These are phyloP conservation scores for Hevea brasiliensis DNA, from an alignment of 345 rosid species.

Conservation along the genomic window DNA sequence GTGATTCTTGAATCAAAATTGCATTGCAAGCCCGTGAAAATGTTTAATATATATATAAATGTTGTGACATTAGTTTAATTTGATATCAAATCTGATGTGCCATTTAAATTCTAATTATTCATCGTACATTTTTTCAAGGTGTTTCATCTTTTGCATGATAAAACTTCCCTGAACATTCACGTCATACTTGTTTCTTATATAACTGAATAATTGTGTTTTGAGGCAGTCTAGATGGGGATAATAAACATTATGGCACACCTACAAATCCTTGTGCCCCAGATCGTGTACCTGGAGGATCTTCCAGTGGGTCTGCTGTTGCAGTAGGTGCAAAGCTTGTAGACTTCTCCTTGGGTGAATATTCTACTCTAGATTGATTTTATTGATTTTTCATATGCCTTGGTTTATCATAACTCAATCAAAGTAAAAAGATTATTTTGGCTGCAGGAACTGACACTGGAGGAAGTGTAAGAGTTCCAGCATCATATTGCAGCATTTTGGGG, in stretches of 20 bases:
- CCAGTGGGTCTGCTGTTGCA: constrained; percentile 97
- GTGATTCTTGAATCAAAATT: too few species aligned
- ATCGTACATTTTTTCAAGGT: background rate
- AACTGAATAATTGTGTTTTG: background rate
- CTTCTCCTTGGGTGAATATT: constrained; percentile 71
- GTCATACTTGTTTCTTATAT: background rate
- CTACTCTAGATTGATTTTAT: background rate
- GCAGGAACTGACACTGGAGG: constrained; percentile 95
- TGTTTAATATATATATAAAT: too few species aligned
- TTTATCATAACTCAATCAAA: background rate
- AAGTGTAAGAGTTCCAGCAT: constrained; percentile 84
- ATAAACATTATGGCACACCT: constrained; percentile 85
- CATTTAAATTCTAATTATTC: background rate
- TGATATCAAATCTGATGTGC: background rate
- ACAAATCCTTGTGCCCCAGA: constrained; percentile 70
- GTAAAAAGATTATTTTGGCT: constrained; percentile 10
- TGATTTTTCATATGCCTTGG: background rate
- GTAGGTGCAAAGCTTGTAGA: constrained; percentile 82
- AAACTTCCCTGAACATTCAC: background rate
- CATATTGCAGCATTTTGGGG: constrained; percentile 76
- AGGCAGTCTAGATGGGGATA: constrained; percentile 79
- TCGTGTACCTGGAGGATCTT: constrained; percentile 90
- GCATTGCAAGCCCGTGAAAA: background rate
- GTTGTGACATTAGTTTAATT: background rate
- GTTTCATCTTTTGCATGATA: background rate